phyloP scores from a whole-genome alignment of 805 yeast genomes.

The Saccharomyces cerevisiae region DNA sequence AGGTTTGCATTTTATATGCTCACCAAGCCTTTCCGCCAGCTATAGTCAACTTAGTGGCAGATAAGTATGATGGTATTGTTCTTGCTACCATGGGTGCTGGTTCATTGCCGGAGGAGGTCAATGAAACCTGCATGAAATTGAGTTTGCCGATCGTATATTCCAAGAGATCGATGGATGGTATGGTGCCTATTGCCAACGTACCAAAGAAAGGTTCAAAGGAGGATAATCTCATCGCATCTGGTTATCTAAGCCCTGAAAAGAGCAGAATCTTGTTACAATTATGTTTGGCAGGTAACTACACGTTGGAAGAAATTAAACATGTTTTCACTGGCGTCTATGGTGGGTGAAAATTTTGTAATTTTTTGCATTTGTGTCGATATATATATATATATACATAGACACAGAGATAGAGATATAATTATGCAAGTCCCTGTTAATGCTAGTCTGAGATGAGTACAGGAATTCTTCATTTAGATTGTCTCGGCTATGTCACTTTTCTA shows the following conservation, averaged over 20 bases:
- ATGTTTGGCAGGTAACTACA: slow-evolving; percentile 39
- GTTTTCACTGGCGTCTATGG: slow-evolving; percentile 49
- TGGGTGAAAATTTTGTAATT: slow-evolving; percentile 25
- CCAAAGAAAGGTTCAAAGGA: slow-evolving; percentile 28
- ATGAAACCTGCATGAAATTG: slow-evolving; percentile 34
- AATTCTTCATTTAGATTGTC: neutral
- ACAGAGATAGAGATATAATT: neutral
- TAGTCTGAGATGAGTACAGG: neutral
- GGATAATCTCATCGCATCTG: slow-evolving; percentile 48
- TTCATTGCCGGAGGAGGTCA: slow-evolving; percentile 45
- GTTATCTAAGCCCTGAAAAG: slow-evolving; percentile 60
- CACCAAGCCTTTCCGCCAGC: slow-evolving; percentile 52
- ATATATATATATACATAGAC: neutral
- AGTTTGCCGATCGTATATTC: slow-evolving; percentile 53
- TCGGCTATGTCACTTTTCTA: too few relatives aligned
- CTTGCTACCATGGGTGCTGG: slow-evolving; percentile 72
- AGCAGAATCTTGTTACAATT: slow-evolving; percentile 50
- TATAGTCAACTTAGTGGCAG: slow-evolving; percentile 40
- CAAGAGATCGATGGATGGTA: slow-evolving; percentile 62
- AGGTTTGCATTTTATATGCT: slow-evolving; percentile 49
- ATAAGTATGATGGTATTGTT: slow-evolving; percentile 46
- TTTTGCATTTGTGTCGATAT: neutral
- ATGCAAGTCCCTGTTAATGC: neutral
- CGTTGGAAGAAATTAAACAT: slow-evolving; percentile 34
- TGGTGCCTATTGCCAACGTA: slow-evolving; percentile 48